phyloP scores from a whole-genome alignment of 208 protist genomes.

The Strigomonas galati region DNA sequence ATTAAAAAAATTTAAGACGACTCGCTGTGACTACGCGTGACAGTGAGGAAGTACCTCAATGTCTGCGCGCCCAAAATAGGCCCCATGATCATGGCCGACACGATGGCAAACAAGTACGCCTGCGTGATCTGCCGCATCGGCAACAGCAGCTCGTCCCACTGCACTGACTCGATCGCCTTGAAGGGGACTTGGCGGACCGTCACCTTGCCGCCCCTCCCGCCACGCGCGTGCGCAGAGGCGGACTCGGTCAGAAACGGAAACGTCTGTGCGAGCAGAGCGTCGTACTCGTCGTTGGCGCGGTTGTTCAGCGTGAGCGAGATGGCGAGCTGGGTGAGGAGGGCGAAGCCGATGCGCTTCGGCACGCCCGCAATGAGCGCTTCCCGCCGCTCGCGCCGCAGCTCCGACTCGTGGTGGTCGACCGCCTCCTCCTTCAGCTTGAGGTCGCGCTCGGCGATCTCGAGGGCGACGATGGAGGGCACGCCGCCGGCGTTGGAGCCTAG shows the following conservation, averaged over 20 bases:
- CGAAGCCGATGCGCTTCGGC: constrained; percentile 19
- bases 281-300: constrained; percentile 23
- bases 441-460: neutral
- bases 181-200: neutral
- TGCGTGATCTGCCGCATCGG: constrained; percentile 18
- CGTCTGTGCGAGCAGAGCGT: constrained; percentile 1
- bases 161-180: neutral
- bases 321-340: constrained; percentile 26
- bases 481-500: constrained; percentile 7
- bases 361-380: constrained; percentile 5
- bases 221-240: too few relatives aligned
- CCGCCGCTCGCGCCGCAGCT: neutral
- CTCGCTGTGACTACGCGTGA: neutral
- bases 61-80: constrained; percentile 16
- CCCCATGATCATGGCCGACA: constrained; percentile 18
- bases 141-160: constrained; percentile 9
- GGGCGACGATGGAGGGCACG: constrained; percentile 1
- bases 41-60: neutral
- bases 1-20: neutral
- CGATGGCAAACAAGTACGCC: constrained; percentile 20
- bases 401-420: neutral
- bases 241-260: constrained; percentile 5
- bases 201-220: neutral
- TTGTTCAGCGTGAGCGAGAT: constrained; percentile 26
- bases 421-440: neutral